Evolutionary conservation across 2,329 filamentous ascomycete genomes (phyloP), one percentile per base, ranked within the genome.

Genomic region (Clarireedia homoeocarpa): DNA sequence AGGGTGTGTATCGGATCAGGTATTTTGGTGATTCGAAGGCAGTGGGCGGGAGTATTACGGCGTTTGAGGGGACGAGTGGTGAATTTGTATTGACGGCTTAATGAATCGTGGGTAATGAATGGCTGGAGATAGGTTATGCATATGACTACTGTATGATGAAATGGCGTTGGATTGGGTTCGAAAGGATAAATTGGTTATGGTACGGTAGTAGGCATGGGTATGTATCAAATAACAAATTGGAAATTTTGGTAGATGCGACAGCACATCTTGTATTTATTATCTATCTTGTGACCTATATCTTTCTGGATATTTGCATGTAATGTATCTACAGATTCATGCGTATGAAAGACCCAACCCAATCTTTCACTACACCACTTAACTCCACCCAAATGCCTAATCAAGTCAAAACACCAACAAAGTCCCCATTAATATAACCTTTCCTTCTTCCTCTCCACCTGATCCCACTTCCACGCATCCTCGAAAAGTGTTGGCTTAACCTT

Each of bases 1-100:
- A 60, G 58, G 91, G 91, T 0, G 82, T 79, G 48, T 97, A 96
- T 71, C 76, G 91, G 24, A 71, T 95, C 47, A 82, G 77, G 72
- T 97, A 96, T 68, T 92, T 85, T 71, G 92, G 92, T 0, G 91
- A 96, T 72, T 76, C 82, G 2, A 96, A 91, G 79, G 75, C 75
- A 5, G 67, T 15, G 40, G 34, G 80, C 27, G 81, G 77, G 1
- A 84, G 85, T 1, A 83, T 94, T 40, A 80, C 74, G 40, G 70
- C 79, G 3, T 94, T 95, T 73, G 81, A 88, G 62, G 89, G 88
- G 0, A 75, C 76, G 7, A 88, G 85, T 65, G 74, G 75, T 48
- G 71, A 70, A 52, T 87, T 86, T 55, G 26, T 42, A 5, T 14
- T 42, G 39, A 42, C 20, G 39, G 39, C 20, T 42, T 17, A 15